Conservation (phyloP, 306 rosid genomes). For the Gleditsia sinensis region DNA sequence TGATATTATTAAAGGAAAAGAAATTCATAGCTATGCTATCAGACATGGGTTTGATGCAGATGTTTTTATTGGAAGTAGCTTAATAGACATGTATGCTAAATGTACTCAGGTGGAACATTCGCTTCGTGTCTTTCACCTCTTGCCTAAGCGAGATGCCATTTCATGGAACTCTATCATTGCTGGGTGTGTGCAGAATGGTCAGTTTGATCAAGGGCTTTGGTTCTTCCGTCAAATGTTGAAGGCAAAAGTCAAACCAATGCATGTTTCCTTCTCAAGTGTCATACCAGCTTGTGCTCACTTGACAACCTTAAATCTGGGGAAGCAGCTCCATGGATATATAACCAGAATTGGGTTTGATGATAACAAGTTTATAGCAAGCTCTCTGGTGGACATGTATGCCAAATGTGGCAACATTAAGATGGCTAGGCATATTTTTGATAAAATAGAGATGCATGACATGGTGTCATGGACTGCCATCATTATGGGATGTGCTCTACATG, state of each 20-base stretch:
- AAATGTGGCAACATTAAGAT: conserved; percentile 76
- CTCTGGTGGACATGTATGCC: conserved; percentile 87
- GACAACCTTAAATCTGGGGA: conserved; percentile 77
- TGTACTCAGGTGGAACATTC: conserved; percentile 61
- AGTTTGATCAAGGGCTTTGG: conserved; percentile 62
- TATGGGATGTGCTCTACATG: conserved; percentile 92
- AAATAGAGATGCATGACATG: conserved; percentile 62
- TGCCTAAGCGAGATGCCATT: conserved; percentile 54
- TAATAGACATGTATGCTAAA: conserved; percentile 89
- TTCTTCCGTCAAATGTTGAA: conserved; percentile 66
- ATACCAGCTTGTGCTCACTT: conserved; percentile 89
- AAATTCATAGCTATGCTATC: conserved; percentile 74
- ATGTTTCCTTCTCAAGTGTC: conserved; percentile 72
- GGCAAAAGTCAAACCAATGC: conserved; percentile 58
- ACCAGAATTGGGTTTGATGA: conserved; percentile 55
- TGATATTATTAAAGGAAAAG: conserved; percentile 69
- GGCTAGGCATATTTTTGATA: conserved; percentile 63
- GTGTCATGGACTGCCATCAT: conserved; percentile 92
- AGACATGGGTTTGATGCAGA: conserved; percentile 69
- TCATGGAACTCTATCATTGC: conserved; percentile 88
- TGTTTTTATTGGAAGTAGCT: conserved; percentile 78
- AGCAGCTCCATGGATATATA: conserved; percentile 84
- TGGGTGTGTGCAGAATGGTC: conserved; percentile 86
- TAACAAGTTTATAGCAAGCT: conserved; percentile 70
- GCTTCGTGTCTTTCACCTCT: conserved; percentile 47